Base-by-base conservation (phyloP, 2,329 filamentous ascomycete species). In the Claviceps sp. region DNA sequence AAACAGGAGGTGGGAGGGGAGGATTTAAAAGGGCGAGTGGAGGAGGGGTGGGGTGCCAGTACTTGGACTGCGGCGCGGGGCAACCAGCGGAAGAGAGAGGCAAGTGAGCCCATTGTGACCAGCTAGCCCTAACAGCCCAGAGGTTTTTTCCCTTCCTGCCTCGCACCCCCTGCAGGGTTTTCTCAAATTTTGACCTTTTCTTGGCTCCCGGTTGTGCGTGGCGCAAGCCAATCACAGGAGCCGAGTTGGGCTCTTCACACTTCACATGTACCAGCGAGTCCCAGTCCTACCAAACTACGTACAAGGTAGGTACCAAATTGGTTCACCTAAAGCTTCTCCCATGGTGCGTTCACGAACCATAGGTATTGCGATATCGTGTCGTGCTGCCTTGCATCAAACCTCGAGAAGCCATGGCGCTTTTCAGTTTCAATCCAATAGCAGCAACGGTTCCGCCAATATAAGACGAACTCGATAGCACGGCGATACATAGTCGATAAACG, bases 21-120 rank as follows among this genome's bases (percentile, higher is more conserved):
- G 62, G 64, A 63, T 65, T 69, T 68, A 67, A 68, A 68, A 66
- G 50, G 59, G 65, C 55, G 55, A 55, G 56, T 52, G 59, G 59
- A 57, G 55, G 58, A 60, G 58, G 49, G 60, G 59, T 54, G 62
- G 62, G 53, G 61, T 61, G 61, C 54, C 55, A 54, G 54, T 60
- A 59, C 60, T 59, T 20, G 44, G 56, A 41, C 56, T 52, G 59
- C 53, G 56, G 65, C 64, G 65, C 65, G 64, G 64, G 66, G 65
- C 65, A 69, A 66, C 56, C 56, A 63, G 52, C 47, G 49, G 50
- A 49, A 50, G 37, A 41, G 50, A 24, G 50, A 20, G 30, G 46
- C 14, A 34, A 18, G 46, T 30, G 45, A 18, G 45, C 16, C 34
- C 14, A n/a, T 36, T 53, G 36, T 45, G 47, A 42, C 44, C 18